Evolutionary conservation across 2,329 filamentous ascomycete genomes (phyloP).

Genomic region (Stagonosporopsis cucurbitacearum): DNA sequence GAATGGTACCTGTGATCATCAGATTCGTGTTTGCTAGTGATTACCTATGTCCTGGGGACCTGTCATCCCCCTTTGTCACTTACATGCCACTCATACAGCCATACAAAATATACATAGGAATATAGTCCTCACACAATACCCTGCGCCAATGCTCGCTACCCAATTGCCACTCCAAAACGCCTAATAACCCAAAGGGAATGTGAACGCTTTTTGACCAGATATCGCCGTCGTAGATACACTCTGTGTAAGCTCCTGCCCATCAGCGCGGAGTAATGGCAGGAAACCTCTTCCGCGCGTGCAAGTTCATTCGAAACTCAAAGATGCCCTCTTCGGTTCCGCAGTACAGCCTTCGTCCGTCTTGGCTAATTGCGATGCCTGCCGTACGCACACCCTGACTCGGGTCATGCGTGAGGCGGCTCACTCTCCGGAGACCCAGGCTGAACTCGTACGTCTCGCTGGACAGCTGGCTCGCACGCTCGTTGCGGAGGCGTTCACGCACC

Average conservation of each 20-base stretch:
- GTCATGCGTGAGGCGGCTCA: conserved; percentile 35
- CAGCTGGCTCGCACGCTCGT: conserved; percentile 38
- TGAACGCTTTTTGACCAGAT: neutral
- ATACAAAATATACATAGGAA: conserved; percentile 3
- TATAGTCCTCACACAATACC: neutral
- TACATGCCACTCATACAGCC: neutral
- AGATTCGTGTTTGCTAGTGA: neutral
- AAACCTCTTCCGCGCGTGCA: conserved; percentile 63
- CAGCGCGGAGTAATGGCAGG: conserved; percentile 50
- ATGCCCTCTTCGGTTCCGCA: conserved; percentile 70
- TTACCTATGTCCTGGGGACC: neutral
- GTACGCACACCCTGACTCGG: conserved; percentile 52
- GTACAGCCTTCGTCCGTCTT: conserved; percentile 56
- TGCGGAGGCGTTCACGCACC: conserved; percentile 47
- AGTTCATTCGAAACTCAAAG: conserved; percentile 74
- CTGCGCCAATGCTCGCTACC: conserved; percentile 9
- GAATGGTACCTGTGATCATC: no score
- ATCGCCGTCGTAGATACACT: neutral
- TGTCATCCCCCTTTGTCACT: neutral
- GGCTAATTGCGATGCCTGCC: conserved; percentile 57
- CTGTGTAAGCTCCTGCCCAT: conserved; percentile 6
- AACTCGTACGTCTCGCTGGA: conserved; percentile 34
- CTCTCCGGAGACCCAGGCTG: conserved; percentile 32
- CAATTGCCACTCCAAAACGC: conserved; percentile 1
- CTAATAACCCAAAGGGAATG: neutral